Evolutionary conservation across 306 rosid genomes (phyloP).

Genomic region (Sicyos baderoa): DNA sequence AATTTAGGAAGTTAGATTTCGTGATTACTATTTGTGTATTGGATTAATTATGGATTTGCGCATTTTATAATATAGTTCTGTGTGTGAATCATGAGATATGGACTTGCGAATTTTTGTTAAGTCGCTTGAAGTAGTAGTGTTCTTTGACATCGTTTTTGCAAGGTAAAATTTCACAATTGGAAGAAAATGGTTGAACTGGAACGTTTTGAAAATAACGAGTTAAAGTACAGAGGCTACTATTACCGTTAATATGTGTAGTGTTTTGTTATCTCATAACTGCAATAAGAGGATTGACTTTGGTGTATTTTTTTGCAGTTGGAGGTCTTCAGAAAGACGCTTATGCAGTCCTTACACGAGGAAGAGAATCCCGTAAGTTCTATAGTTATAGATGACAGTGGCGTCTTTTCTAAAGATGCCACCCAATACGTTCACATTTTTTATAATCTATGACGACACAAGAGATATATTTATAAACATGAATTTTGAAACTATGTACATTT

Average conservation of each 20-base stretch:
- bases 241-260: not conserved
- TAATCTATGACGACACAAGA: not conserved
- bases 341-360: constrained; percentile 79
- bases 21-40: not conserved
- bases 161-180: not conserved
- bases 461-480: not conserved
- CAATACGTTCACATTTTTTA: not conserved
- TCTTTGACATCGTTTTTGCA: not conserved
- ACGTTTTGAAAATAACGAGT: not conserved
- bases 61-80: not conserved
- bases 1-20: not conserved
- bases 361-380: constrained; percentile 47
- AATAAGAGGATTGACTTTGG: constrained; percentile 6
- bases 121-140: not conserved
- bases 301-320: constrained; percentile 53
- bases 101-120: not conserved
- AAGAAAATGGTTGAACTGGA: constrained; percentile 14
- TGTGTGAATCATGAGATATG: not conserved
- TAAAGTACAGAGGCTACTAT: not conserved
- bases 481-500: not conserved
- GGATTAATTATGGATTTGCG: not conserved
- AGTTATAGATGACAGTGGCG: too few relatives aligned
- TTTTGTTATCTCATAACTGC: not conserved
- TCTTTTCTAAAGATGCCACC: too few relatives aligned
- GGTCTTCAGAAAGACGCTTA: constrained; percentile 76